phyloP scores from a whole-genome alignment of 2,329 filamentous ascomycete genomes.

The Mollisiaceae sp. region DNA sequence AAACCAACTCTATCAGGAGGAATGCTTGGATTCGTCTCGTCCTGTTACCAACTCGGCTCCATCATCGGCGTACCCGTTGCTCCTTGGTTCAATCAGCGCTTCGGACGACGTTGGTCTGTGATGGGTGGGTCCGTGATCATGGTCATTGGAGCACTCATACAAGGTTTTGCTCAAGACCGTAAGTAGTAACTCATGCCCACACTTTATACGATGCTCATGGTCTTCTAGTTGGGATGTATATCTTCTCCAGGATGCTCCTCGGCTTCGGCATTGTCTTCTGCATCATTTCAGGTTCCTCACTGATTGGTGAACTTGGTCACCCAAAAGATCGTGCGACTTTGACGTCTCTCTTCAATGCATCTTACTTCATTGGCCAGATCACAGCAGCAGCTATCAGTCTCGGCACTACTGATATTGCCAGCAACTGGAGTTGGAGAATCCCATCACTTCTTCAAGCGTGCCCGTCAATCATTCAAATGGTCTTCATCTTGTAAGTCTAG shows the following conservation, averaged over 20 bases:
- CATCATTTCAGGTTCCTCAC: slow-evolving; percentile 55
- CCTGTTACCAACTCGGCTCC: slow-evolving; percentile 60
- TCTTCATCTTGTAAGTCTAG: slow-evolving; percentile 33
- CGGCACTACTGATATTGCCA: slow-evolving; percentile 49
- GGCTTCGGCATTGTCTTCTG: slow-evolving; percentile 57
- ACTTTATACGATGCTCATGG: slow-evolving; percentile 12
- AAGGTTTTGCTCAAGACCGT: slow-evolving; percentile 48
- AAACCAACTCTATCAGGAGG: slow-evolving; percentile 18
- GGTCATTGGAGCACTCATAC: slow-evolving; percentile 59
- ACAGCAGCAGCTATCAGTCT: slow-evolving; percentile 50
- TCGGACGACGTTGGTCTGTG: slow-evolving; percentile 58
- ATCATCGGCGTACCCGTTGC: slow-evolving; percentile 59
- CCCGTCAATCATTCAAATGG: slow-evolving; percentile 34
- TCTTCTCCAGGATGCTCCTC: slow-evolving; percentile 55
- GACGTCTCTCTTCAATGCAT: slow-evolving; percentile 60
- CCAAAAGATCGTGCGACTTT: slow-evolving; percentile 58
- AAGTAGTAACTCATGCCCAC: slow-evolving; percentile 43
- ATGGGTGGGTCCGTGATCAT: slow-evolving; percentile 60
- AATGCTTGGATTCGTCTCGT: slow-evolving; percentile 55
- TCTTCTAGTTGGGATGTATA: slow-evolving; percentile 54
- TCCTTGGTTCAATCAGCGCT: slow-evolving; percentile 54
- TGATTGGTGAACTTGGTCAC: slow-evolving; percentile 59
- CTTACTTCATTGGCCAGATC: slow-evolving; percentile 55
- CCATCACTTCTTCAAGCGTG: slow-evolving; percentile 48
- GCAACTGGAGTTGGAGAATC: slow-evolving; percentile 49